A percentile compares a stretch with the other conserved stretches of the same genome.
phyloP scores from a whole-genome alignment of 192 early-diverging fungal species.

The Kickxella alabastrina region DNA sequence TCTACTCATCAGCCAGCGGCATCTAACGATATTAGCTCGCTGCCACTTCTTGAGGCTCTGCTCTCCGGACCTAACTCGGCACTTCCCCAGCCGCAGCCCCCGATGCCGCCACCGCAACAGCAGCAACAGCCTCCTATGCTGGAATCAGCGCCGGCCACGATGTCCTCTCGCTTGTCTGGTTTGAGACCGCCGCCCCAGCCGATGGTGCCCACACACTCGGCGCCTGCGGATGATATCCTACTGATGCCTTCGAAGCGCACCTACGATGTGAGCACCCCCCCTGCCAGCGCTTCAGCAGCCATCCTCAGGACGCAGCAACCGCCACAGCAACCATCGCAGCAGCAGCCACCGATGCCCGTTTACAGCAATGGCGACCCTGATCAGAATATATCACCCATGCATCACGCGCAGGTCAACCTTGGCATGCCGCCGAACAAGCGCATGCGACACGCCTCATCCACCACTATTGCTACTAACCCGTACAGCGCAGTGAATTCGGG shows the following conservation, averaged over 20 bases:
- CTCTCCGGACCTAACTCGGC: constrained; percentile 21
- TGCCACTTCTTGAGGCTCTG: constrained; percentile 45
- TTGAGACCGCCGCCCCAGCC: too few species aligned
- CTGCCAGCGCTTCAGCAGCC: too few species aligned
- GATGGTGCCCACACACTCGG: too few species aligned
- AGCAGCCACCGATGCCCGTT: background rate
- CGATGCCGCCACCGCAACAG: too few species aligned
- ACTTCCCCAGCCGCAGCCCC: background rate
- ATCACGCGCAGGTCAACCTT: background rate
- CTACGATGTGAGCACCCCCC: too few species aligned
- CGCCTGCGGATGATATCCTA: too few species aligned
- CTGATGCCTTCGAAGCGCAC: too few species aligned
- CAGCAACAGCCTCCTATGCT: constrained; percentile 6
- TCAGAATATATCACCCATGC: background rate
- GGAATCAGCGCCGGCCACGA: constrained; percentile 19
- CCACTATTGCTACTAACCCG: too few species aligned
- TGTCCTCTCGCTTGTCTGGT: constrained; percentile 5
- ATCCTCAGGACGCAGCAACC: background rate
- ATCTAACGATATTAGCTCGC: constrained; percentile 15
- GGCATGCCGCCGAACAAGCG: constrained; percentile 19
- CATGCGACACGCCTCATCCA: constrained; percentile 17
- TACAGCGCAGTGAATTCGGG: background rate
- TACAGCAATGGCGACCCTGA: too few species aligned
- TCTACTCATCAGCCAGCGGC: constrained; percentile 8
- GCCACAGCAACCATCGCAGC: background rate